phyloP scores from a whole-genome alignment of 2,329 filamentous ascomycete genomes.

The Plenodomus lindquistii region DNA sequence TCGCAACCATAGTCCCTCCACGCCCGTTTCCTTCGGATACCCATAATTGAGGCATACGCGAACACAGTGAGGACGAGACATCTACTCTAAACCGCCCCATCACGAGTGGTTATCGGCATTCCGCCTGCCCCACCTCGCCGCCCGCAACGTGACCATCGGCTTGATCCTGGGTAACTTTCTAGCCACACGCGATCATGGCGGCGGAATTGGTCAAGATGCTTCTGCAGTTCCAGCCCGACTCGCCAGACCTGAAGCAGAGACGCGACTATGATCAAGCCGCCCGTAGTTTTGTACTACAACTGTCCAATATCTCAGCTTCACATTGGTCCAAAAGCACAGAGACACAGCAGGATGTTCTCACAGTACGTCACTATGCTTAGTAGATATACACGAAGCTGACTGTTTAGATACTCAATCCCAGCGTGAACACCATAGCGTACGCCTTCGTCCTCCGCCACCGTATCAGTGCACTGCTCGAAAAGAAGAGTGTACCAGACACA shows the following conservation, averaged over 20 bases:
- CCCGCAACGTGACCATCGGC: slow-evolving; percentile 9
- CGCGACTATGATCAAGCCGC: slow-evolving; percentile 47
- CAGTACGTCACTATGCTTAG: slow-evolving; percentile 24
- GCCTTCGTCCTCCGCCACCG: slow-evolving; percentile 58
- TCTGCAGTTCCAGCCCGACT: slow-evolving; percentile 42
- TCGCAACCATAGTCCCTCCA: background rate
- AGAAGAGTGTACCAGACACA: slow-evolving; percentile 44
- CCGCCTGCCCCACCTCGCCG: slow-evolving; percentile 22
- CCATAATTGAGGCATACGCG: background rate
- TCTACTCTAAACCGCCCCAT: background rate
- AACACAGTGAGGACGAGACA: background rate
- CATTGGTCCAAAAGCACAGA: slow-evolving; percentile 43
- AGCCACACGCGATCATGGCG: slow-evolving; percentile 26
- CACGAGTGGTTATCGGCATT: background rate
- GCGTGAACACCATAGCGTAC: slow-evolving; percentile 63
- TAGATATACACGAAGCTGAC: slow-evolving; percentile 9
- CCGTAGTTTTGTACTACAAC: slow-evolving; percentile 38
- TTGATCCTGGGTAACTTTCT: slow-evolving; percentile 4
- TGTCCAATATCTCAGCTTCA: slow-evolving; percentile 37
- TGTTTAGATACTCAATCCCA: slow-evolving; percentile 56
- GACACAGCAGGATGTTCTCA: slow-evolving; percentile 47
- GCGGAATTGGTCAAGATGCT: slow-evolving; percentile 33
- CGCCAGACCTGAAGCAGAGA: slow-evolving; percentile 34
- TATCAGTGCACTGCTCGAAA: slow-evolving; percentile 46
- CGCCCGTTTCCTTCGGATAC: background rate